A percentile compares a stretch with the other conserved stretches of the same genome.
Conservation (phyloP, 495 filamentous ascomycete species). For the Alectoria sarmentosa region DNA sequence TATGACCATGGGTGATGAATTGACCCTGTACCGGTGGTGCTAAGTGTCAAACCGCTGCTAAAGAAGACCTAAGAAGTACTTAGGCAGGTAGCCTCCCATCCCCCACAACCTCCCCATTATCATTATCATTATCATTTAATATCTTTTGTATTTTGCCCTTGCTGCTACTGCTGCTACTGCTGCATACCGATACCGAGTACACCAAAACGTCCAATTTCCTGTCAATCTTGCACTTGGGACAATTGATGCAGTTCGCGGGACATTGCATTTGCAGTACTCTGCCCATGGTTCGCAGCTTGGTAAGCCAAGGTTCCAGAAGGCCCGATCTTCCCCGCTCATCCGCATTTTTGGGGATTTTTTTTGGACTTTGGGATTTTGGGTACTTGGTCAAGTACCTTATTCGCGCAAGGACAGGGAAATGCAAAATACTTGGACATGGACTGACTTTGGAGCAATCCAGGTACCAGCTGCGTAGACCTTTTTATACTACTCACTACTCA, state of each 20-base stretch:
- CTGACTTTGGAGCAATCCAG: no score
- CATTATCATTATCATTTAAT: no score
- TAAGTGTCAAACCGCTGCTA: conserved; percentile 6
- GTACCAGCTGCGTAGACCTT: no score
- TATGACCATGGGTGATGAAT: no score
- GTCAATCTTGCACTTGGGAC: background rate
- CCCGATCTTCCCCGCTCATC: background rate
- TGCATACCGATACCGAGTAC: no score
- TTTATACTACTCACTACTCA: no score
- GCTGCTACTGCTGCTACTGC: background rate
- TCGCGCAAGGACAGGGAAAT: background rate
- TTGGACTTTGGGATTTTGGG: no score
- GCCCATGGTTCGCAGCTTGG: background rate
- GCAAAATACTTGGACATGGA: background rate
- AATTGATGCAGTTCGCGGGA: background rate
- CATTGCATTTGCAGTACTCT: background rate
- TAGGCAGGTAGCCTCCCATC: background rate
- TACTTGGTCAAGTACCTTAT: no score
- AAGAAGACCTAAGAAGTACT: background rate
- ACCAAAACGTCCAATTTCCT: background rate
- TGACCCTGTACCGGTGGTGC: conserved; percentile 2
- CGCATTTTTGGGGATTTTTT: background rate
- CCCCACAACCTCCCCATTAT: background rate
- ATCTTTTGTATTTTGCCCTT: no score
- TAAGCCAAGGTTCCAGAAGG: background rate